Evolutionary conservation across 176 grass and related monocot genomes (phyloP), one percentile per base, ranked within the genome.

Genomic region (Aegilops longissima): DNA sequence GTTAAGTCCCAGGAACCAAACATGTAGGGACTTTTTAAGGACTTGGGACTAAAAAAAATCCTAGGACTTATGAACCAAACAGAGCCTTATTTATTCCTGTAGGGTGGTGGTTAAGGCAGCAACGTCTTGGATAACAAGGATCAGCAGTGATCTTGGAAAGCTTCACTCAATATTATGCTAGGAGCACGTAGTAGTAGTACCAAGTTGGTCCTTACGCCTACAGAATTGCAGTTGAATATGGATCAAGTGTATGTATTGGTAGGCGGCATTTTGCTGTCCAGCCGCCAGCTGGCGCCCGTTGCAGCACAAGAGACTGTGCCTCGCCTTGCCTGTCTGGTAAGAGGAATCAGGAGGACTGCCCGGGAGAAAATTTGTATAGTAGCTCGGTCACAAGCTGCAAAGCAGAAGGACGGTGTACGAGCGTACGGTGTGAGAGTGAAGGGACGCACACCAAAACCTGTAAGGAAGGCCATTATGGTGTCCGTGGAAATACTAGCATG

Each of bases 31-130:
- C 27, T 27, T 27, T 27, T 27, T 27, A 27, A 2, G 27, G 27
- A 27, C 27, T 27, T 27, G 27, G 27, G 27, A 27, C 27, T 27
- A 27, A 27, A 27, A 27, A 27, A 27, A 27, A 27, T 27, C 27
- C 1, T 27, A 27, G 27, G 27, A 27, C 27, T 27, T 27, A 27
- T 27, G 27, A 27, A 27, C 27, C 27, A 27, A 27, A 27, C 27
- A 27, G 27, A 27, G 27, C 27, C 27, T 27, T 40, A 52, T 54
- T 77, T 72, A 5, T 67, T 35, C 25, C 1, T 35, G 64, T 84
- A 59, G 76, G 38, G 76, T 70, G 77, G 81, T 79, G 61, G 77
- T 91, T 88, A 85, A 64, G 81, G 70, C 69, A 34, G 82, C 70
- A 74, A 77, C 81, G 80, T 91, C 82, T 25, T 58, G 20, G 18